Evolutionary conservation across 139 green algal species (phyloP).

Genomic region (Ulvella scutata): DNA sequence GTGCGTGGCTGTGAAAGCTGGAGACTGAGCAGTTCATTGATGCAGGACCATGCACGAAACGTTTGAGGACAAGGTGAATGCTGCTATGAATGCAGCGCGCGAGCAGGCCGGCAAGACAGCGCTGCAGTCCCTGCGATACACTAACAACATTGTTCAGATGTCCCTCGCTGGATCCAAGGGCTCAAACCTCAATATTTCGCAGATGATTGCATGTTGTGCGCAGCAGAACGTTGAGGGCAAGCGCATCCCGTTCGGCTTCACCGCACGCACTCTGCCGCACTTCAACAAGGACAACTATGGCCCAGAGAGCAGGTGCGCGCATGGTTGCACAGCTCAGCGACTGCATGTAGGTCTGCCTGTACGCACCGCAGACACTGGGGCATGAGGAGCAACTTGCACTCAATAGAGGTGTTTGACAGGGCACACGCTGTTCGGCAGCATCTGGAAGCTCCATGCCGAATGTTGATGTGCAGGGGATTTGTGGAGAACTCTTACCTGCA

Average conservation of each 20-base stretch:
- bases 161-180: constrained; percentile 60
- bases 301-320: constrained; percentile 48
- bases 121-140: constrained; percentile 67
- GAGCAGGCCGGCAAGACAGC: constrained; percentile 80
- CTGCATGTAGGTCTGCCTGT: background rate
- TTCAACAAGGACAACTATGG: constrained; percentile 96
- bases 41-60: constrained; percentile 72
- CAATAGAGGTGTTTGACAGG: too few species aligned
- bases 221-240: constrained; percentile 99
- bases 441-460: too few species aligned
- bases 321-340: background rate
- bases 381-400: too few species aligned
- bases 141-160: constrained; percentile 99
- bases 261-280: constrained; percentile 79
- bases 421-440: too few species aligned
- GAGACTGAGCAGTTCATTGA: too few species aligned
- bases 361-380: too few species aligned
- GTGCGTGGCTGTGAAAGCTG: constrained; percentile 28
- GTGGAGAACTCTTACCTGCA: constrained; percentile 96
- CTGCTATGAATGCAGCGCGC: constrained; percentile 86
- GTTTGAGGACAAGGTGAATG: constrained; percentile 80
- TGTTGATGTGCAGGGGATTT: constrained; percentile 78
- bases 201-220: constrained; percentile 98
- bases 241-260: constrained; percentile 95
- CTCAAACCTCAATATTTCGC: constrained; percentile 99